Percentiles rank a stretch among this genome's conserved stretches.
These are phyloP conservation scores for Phytophthora kernoviae DNA, from an alignment of 352 stramenopile species.

Conservation along the genomic window DNA sequence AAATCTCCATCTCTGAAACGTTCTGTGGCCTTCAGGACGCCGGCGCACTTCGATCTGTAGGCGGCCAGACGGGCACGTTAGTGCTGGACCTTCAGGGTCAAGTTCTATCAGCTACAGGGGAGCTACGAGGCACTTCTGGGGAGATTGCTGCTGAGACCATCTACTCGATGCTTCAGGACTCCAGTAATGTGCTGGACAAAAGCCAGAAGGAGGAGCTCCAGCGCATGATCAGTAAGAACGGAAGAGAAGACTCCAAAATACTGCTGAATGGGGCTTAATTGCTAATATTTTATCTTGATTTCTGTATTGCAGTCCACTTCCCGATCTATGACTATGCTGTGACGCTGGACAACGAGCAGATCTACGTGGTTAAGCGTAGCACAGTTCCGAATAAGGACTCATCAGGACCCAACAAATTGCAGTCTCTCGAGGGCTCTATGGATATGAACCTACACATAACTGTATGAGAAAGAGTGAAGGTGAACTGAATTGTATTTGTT, in stretches of 20 bases:
- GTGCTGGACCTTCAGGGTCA: conserved; percentile 63
- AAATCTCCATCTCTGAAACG: background rate
- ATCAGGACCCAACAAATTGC: too few relatives aligned
- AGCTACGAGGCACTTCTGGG: conserved; percentile 53
- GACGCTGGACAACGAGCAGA: conserved; percentile 61
- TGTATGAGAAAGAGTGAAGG: background rate
- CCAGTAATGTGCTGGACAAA: conserved; percentile 55
- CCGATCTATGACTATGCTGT: conserved; percentile 71
- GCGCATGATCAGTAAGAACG: conserved; percentile 59
- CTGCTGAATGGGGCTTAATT: background rate
- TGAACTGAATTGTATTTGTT: conserved; percentile 7
- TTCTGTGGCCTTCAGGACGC: conserved; percentile 53
- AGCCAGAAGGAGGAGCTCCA: conserved; percentile 66
- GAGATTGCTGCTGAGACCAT: conserved; percentile 63
- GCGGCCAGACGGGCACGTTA: conserved; percentile 62
- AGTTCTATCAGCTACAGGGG: conserved; percentile 67
- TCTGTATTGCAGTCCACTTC: conserved; percentile 53
- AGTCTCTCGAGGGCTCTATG: too few relatives aligned
- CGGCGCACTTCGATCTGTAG: conserved; percentile 47
- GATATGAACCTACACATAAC: conserved; percentile 19
- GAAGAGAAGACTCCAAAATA: background rate
- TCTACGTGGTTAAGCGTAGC: conserved; percentile 80
- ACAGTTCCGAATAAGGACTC: conserved; percentile 20
- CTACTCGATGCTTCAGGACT: conserved; percentile 74
- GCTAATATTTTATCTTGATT: conserved; percentile 3